phyloP scores from a whole-genome alignment of 306 rosid genomes.

The Malus sieversii region DNA sequence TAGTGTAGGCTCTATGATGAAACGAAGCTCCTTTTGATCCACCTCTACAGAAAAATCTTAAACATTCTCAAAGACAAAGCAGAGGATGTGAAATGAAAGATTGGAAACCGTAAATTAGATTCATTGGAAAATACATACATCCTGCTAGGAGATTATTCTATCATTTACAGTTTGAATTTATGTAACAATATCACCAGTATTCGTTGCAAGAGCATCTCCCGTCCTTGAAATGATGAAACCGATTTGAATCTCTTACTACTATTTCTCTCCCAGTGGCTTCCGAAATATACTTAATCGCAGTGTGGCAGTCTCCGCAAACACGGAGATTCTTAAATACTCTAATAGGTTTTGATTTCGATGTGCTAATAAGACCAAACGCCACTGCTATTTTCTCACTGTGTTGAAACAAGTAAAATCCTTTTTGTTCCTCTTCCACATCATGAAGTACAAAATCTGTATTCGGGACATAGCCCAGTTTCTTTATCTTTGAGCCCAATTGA shows the following conservation, averaged over 20 bases:
- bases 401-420: constrained; percentile 15
- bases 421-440: constrained; percentile 11
- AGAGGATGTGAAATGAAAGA: neutral
- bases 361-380: constrained; percentile 20
- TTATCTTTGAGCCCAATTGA: constrained; percentile 6
- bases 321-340: constrained; percentile 21
- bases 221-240: constrained; percentile 21
- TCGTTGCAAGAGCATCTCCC: constrained; percentile 22
- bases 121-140: neutral
- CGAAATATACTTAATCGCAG: constrained; percentile 16
- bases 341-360: constrained; percentile 4
- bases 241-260: constrained; percentile 22
- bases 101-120: neutral
- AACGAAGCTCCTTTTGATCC: neutral
- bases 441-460: constrained; percentile 20
- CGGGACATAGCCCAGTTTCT: constrained; percentile 14
- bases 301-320: constrained; percentile 21
- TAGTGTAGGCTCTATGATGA: too few species aligned
- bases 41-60: neutral
- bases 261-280: constrained; percentile 18
- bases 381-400: constrained; percentile 28
- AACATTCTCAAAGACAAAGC: neutral
- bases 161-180: neutral
- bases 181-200: constrained; percentile 12
- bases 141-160: neutral